Percentiles rank a stretch among this genome's conserved stretches.
Conservation (phyloP, 495 filamentous ascomycete genomes). For the Chaetomidium leptoderma region DNA sequence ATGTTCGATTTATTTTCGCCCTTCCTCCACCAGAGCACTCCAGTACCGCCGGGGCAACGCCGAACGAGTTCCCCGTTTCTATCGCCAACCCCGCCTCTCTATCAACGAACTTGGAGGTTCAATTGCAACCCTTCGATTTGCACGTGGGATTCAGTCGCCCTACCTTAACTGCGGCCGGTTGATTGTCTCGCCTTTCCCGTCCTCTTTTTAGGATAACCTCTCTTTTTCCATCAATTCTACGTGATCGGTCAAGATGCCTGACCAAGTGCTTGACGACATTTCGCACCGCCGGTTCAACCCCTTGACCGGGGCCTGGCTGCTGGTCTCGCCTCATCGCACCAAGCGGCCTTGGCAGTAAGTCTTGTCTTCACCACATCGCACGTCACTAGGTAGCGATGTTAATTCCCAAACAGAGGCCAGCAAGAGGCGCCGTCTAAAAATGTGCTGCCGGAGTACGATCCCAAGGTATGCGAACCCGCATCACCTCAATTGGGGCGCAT, state of each 20-base stretch:
- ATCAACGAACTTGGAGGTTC: neutral
- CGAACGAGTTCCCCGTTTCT: neutral
- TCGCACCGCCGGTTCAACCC: constrained; percentile 95
- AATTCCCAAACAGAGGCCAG: constrained; percentile 60
- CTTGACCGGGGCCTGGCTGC: constrained; percentile 78
- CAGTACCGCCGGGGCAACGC: neutral
- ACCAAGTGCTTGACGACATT: constrained; percentile 85
- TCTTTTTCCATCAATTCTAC: neutral
- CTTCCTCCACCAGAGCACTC: neutral
- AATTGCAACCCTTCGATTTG: neutral
- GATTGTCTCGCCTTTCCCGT: neutral
- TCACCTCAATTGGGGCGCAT: neutral
- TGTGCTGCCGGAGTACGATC: constrained; percentile 75
- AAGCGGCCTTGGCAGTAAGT: constrained; percentile 98
- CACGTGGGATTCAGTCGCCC: neutral
- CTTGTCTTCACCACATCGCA: neutral
- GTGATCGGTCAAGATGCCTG: constrained; percentile 41
- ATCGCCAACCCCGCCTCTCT: neutral
- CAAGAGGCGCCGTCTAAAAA: constrained; percentile 79
- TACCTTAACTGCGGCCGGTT: neutral
- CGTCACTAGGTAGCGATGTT: neutral
- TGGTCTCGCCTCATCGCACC: constrained; percentile 92
- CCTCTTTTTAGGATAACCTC: neutral
- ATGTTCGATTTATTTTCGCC: neutral
- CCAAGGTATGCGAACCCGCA: constrained; percentile 46